Conservation (phyloP, 805 yeast species). For the Candida andamanensis region DNA sequence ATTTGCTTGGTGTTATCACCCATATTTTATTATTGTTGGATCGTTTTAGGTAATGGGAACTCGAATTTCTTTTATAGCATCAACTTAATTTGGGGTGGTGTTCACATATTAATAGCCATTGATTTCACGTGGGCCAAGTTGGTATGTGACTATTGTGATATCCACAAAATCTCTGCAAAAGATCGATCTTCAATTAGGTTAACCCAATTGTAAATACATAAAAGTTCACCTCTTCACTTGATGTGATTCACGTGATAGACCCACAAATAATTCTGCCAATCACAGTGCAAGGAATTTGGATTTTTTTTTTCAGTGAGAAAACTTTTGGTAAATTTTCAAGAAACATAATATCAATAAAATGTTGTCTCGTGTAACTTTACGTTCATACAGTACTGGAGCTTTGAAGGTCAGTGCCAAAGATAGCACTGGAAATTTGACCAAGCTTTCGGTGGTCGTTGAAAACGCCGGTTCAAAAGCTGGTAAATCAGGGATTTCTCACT, state of each 20-base stretch:
- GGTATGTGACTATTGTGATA: slow-evolving; percentile 52
- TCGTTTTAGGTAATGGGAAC: slow-evolving; percentile 89
- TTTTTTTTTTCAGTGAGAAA: too few relatives aligned
- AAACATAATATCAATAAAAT: too few relatives aligned
- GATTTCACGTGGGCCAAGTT: slow-evolving; percentile 83
- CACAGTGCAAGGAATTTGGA: slow-evolving; percentile 5
- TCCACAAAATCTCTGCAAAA: slow-evolving; percentile 30
- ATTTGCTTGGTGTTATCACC: slow-evolving; percentile 68
- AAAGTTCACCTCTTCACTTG: neutral
- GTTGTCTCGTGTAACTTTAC: slow-evolving; percentile 39
- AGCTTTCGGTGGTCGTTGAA: slow-evolving; percentile 69
- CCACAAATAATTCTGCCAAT: slow-evolving; percentile 4
- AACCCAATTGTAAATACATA: slow-evolving; percentile 8
- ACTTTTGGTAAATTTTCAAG: too few relatives aligned
- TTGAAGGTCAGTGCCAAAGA: slow-evolving; percentile 52
- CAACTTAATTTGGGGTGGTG: slow-evolving; percentile 71
- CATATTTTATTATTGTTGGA: slow-evolving; percentile 91
- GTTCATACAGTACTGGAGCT: slow-evolving; percentile 38
- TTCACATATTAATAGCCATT: slow-evolving; percentile 59
- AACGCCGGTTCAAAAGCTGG: slow-evolving; percentile 79
- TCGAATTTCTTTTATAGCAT: slow-evolving; percentile 95
- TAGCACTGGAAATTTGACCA: slow-evolving; percentile 62
- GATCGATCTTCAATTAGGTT: slow-evolving; percentile 8
- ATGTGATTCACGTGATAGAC: too few relatives aligned
- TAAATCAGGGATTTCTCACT: slow-evolving; percentile 78